phyloP scores from a whole-genome alignment of 1,139 yeast species.

The Pichia sp. region DNA sequence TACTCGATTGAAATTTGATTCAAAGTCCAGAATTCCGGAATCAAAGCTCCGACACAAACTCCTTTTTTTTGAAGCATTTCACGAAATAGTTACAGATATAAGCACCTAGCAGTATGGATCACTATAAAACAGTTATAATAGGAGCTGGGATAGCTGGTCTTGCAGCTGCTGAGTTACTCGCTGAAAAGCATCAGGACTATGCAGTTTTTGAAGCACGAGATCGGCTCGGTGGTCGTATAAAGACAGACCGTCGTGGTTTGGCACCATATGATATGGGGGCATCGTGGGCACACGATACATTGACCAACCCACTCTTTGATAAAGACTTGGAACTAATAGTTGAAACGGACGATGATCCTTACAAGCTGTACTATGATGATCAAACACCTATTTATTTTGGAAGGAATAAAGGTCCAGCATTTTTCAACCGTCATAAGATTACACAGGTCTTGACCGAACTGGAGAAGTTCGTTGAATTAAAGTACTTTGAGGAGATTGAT shows the following conservation, averaged over 20 bases:
- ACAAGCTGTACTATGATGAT: conserved; percentile 43
- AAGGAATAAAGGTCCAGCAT: conserved; percentile 24
- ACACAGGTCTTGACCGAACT: conserved; percentile 51
- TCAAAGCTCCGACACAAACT: too few relatives aligned
- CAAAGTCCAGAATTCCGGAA: too few relatives aligned
- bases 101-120: conserved; percentile 5
- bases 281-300: conserved; percentile 83
- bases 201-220: conserved; percentile 50
- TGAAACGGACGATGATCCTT: conserved; percentile 19
- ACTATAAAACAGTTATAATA: conserved; percentile 38
- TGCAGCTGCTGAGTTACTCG: conserved; percentile 61
- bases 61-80: too few relatives aligned
- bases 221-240: conserved; percentile 55
- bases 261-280: conserved; percentile 71
- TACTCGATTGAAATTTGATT: too few relatives aligned
- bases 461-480: conserved; percentile 50
- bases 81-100: too few relatives aligned
- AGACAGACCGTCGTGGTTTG: conserved; percentile 28
- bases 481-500: conserved; percentile 42
- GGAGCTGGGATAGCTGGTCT: conserved; percentile 87
- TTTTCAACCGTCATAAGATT: conserved; percentile 26
- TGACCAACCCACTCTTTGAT: conserved; percentile 58
- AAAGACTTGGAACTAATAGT: conserved; percentile 32
- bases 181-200: conserved; percentile 35
- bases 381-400: conserved; percentile 28